Base-by-base conservation (phyloP, 495 filamentous ascomycete genomes). In the Penicillium paxilli region DNA sequence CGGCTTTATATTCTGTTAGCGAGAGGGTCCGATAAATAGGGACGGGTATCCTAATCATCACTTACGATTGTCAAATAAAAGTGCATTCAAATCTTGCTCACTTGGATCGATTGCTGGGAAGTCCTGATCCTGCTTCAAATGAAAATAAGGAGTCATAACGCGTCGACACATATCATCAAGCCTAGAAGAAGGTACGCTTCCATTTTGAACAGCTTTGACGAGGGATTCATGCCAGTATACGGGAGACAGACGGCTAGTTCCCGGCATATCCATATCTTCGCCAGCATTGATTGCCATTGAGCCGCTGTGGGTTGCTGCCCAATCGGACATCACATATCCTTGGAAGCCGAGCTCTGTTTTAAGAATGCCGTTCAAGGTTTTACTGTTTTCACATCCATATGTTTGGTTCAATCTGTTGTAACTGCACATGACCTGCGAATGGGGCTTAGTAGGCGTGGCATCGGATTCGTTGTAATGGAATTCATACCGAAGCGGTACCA, bases 341-440 rank as follows among this genome's bases (percentile, higher is more conserved):
- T 85, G 75, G 62, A 88, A 89, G 1, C 81, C 84, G 0, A 90
- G 71, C 55, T 89, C 85, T 1, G 70, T 74, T 56, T 89, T 90
- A 5, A 90, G 67, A 1, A 89, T 57, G 0, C 80, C 80, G 56
- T 86, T 87, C 40, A 85, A 72, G 0, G 74, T 64, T 32, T 87
- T 80, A 50, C 75, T 79, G 60, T 88, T 88, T 55, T 81, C 71
- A 54, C 86, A 90, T 4, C 80, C 80, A 50, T 86, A 86, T 1
- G 80, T 83, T 30, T 81, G 81, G 61, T 89, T 89, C 25, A 89
- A 44, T 5, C 83, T 76, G 45, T 88, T 80, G 55, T 90, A 90
- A 3, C 82, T 84, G 67, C 86, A 89, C 85, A 89, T 88, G 35
- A 88, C 32, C 5, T 6, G 5, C 6, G 32, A 35, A 9, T 5